These are phyloP conservation scores for Clonostachys rhizophaga DNA, from an alignment of 2,329 filamentous ascomycete genomes.

Conservation along the genomic window DNA sequence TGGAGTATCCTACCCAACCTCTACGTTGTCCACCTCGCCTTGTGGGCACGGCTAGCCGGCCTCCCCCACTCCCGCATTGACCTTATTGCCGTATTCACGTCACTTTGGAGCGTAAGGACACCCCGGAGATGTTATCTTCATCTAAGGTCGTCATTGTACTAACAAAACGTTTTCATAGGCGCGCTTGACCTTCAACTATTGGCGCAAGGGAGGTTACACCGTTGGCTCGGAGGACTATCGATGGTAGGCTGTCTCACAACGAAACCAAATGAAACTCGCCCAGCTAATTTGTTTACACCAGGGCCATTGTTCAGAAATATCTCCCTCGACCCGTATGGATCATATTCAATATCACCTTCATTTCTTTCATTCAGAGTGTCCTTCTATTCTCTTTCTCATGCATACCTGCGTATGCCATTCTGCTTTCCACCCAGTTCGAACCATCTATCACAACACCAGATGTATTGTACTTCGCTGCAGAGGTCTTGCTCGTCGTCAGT, in stretches of 20 bases:
- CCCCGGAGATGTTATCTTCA: background rate
- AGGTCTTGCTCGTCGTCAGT: slow-evolving; percentile 47
- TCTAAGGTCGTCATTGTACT: background rate
- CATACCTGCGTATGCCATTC: slow-evolving; percentile 74
- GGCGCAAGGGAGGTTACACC: slow-evolving; percentile 86
- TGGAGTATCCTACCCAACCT: slow-evolving; percentile 89
- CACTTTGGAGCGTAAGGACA: slow-evolving; percentile 71
- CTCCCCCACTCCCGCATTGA: slow-evolving; percentile 68
- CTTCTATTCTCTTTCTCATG: slow-evolving; percentile 75
- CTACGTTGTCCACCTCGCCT: slow-evolving; percentile 78
- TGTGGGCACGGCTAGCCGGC: slow-evolving; percentile 76
- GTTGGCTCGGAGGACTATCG: slow-evolving; percentile 93
- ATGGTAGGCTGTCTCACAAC: slow-evolving; percentile 44
- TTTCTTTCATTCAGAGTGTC: slow-evolving; percentile 76
- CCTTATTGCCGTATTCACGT: slow-evolving; percentile 63
- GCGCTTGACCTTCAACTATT: slow-evolving; percentile 94
- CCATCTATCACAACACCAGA: slow-evolving; percentile 39
- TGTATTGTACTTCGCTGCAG: slow-evolving; percentile 36
- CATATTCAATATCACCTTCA: slow-evolving; percentile 85
- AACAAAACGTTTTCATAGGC: slow-evolving; percentile 32
- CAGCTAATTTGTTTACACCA: background rate
- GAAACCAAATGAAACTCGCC: background rate
- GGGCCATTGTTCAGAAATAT: slow-evolving; percentile 66
- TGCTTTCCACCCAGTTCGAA: slow-evolving; percentile 66
- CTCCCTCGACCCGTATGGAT: slow-evolving; percentile 67